Evolutionary conservation across 1,139 yeast species (phyloP).

Genomic region (Candida tunisiensis): DNA sequence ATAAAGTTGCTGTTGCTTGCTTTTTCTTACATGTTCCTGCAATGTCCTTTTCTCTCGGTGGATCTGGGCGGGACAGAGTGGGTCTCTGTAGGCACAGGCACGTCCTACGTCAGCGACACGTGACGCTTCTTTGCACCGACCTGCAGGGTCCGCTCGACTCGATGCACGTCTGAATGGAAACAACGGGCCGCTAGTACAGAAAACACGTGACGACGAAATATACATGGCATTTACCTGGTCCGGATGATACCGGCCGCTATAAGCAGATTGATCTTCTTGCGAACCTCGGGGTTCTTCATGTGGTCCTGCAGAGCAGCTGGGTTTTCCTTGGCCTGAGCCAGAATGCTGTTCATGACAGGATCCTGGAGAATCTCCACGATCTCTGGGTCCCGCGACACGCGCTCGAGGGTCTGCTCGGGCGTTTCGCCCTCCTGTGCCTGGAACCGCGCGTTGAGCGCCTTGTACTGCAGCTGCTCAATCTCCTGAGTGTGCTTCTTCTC

Average conservation of each 20-base stretch:
- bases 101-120: no score
- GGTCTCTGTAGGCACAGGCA: no score
- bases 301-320: constrained; percentile 97
- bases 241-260: constrained; percentile 96
- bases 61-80: no score
- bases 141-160: no score
- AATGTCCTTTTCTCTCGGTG: no score
- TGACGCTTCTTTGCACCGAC: no score
- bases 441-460: constrained; percentile 70
- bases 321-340: constrained; percentile 85
- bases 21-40: no score
- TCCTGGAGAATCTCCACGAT: constrained; percentile 80
- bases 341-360: constrained; percentile 92
- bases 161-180: no score
- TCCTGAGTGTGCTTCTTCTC: constrained; percentile 51
- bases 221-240: constrained; percentile 62
- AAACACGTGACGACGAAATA: no score
- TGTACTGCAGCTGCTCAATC: constrained; percentile 67
- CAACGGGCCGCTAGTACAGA: no score
- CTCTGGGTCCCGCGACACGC: constrained; percentile 89
- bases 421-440: constrained; percentile 77
- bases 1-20: no score
- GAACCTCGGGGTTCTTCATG: constrained; percentile 91
- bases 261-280: constrained; percentile 74
- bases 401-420: constrained; percentile 84